Conservation (phyloP, 1,284 basidiomycete species). For the Rhodotorula sp. region DNA sequence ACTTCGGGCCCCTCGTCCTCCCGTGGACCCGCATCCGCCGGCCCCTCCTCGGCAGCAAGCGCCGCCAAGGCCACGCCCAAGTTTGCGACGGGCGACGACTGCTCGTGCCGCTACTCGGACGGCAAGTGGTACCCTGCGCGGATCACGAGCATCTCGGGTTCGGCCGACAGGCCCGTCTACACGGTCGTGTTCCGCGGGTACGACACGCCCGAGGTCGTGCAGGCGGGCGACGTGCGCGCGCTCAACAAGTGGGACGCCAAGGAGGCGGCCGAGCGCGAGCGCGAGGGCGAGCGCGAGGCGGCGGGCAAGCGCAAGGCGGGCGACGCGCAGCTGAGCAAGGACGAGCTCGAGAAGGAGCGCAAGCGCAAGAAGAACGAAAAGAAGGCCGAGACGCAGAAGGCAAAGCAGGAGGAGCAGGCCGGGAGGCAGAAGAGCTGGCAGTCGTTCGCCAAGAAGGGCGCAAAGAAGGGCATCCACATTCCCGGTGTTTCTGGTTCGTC, state of each 20-base stretch:
- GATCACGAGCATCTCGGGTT: slow-evolving; percentile 83
- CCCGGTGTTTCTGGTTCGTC: slow-evolving; percentile 61
- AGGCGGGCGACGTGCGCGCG: slow-evolving; percentile 53
- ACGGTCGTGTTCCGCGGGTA: slow-evolving; percentile 94
- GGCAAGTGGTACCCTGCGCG: slow-evolving; percentile 88
- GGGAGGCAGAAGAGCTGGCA: slow-evolving; percentile 92
- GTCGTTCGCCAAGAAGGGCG: slow-evolving; percentile 94
- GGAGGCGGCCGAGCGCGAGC: background rate
- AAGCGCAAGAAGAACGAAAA: slow-evolving; percentile 75
- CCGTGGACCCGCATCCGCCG: background rate
- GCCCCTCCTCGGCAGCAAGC: background rate
- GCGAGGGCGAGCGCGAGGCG: slow-evolving; percentile 16
- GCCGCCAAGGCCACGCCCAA: background rate
- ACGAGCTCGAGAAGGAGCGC: slow-evolving; percentile 46
- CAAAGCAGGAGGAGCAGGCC: slow-evolving; percentile 85
- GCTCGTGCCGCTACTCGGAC: slow-evolving; percentile 87
- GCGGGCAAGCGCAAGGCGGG: slow-evolving; percentile 39
- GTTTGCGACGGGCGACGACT: slow-evolving; percentile 80
- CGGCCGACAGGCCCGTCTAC: slow-evolving; percentile 79
- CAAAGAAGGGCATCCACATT: slow-evolving; percentile 90
- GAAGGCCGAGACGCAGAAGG: slow-evolving; percentile 91
- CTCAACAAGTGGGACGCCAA: slow-evolving; percentile 34
- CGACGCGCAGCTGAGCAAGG: slow-evolving; percentile 22
- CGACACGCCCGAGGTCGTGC: slow-evolving; percentile 88
- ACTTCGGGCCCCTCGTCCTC: background rate